Evolutionary conservation across 176 grass and related monocot genomes (phyloP), one percentile per base, ranked within the genome.

Genomic region (Sorghum bicolor): DNA sequence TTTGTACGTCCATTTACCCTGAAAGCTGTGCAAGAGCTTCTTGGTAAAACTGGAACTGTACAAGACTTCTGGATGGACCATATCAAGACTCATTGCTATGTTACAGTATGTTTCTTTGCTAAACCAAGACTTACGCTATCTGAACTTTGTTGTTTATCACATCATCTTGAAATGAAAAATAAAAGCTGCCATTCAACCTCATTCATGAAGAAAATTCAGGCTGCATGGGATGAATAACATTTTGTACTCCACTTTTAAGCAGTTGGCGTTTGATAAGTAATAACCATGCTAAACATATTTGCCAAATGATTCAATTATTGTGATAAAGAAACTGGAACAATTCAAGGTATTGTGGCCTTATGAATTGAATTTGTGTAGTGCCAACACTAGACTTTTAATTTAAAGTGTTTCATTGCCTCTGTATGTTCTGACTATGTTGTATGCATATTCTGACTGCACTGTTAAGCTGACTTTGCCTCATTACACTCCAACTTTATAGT

Each of bases 41-140:
- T 99, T 83, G 93, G 85, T 67, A 99, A 94, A 94, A 96, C 93
- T 89, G 97, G 97, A 50, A 86, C 91, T 37, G 66, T 99, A 83
- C 85, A 80, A 84, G 91, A 80, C 79, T 99, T 99, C 78, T 99
- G 97, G 97, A 99, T 99, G 97, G 93, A 99, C 80, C 93, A 92
- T 86, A 99, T 99, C 81, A 99, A 99, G 86, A 99, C 97, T 52
- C 97, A 99, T 79, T 99, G 97, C 75, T 99, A 96, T 89, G 91
- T 99, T 67, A 96, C 93, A 72, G 97, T 99, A 99, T 85, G 91
- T 84, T 61, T 69, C 52, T 80, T 75, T 68, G 47, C 39, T 72
- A 20, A 74, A 78, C 28, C 26, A 30, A 67, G 19, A 79, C 20
- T 58, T 89, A 0, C n/a, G 10, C 64, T 82, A 65, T 38, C 34